These are phyloP conservation scores for Wakefieldia striispora DNA, from an alignment of 768 basidiomycete genomes.

Conservation along the genomic window DNA sequence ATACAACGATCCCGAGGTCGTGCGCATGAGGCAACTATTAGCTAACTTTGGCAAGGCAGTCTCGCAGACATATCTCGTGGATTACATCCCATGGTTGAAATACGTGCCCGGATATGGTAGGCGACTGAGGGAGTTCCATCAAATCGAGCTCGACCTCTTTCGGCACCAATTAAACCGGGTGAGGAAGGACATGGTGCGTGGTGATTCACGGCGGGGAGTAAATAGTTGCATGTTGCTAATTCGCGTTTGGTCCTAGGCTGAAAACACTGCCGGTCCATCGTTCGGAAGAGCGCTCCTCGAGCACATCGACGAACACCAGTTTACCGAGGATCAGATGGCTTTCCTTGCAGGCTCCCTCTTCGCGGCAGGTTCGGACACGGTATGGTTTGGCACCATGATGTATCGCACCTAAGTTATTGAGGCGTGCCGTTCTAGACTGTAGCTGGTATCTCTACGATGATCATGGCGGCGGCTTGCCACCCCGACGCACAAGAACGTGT, in stretches of 20 bases:
- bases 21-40: conserved; percentile 17
- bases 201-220: no score
- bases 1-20: conserved; percentile 10
- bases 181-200: conserved; percentile 5
- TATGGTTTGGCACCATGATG: conserved; percentile 1
- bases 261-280: conserved; percentile 15
- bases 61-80: conserved; percentile 30
- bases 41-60: conserved; percentile 31
- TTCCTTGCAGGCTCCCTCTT: conserved; percentile 62
- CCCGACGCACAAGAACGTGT: conserved; percentile 46
- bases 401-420: not conserved
- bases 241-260: conserved; percentile 5
- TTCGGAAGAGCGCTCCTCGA: conserved; percentile 55
- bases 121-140: conserved; percentile 50
- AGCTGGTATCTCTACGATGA: conserved; percentile 45
- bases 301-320: conserved; percentile 43
- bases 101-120: conserved; percentile 58
- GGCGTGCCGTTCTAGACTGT: conserved; percentile 34
- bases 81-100: conserved; percentile 31
- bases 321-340: conserved; percentile 50
- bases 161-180: conserved; percentile 38
- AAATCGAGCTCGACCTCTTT: conserved; percentile 49
- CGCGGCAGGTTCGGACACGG: conserved; percentile 58
- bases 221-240: no score
- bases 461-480: no score